These are phyloP conservation scores for Favolaschia claudopus DNA, from an alignment of 768 basidiomycete species.

Conservation along the genomic window DNA sequence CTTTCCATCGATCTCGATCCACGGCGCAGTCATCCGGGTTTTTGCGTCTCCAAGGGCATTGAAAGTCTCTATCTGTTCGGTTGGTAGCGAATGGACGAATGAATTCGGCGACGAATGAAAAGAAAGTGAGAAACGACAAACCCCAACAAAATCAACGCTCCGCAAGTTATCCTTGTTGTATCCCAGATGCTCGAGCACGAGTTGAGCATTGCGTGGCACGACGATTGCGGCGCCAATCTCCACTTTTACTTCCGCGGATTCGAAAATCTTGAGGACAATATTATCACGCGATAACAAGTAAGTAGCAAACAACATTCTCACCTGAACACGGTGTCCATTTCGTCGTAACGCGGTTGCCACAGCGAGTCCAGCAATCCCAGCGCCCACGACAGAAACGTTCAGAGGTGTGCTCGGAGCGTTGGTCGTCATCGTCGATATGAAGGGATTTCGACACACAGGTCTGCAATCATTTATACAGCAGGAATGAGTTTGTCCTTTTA, in stretches of 20 bases:
- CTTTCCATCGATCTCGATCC: not conserved
- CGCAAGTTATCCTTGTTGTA: not conserved
- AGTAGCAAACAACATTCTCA: not conserved
- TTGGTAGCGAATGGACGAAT: no score
- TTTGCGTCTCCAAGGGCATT: not conserved
- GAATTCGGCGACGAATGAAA: no score
- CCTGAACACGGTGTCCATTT: not conserved
- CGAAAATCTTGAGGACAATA: slow-evolving; percentile 4
- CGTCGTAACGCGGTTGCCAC: not conserved
- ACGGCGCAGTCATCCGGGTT: not conserved
- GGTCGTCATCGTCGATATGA: no score
- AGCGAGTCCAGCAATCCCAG: not conserved
- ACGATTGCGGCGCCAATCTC: slow-evolving; percentile 5
- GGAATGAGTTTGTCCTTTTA: no score
- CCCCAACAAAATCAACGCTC: not conserved
- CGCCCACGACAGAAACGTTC: no score
- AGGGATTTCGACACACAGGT: no score
- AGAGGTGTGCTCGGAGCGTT: no score
- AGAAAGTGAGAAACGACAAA: no score
- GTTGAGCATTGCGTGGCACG: not conserved
- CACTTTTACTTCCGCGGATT: not conserved
- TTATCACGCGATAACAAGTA: not conserved
- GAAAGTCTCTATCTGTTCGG: not conserved
- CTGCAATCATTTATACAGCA: no score
- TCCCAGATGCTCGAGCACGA: slow-evolving; percentile 2